A percentile compares a stretch with the other conserved stretches of the same genome.
phyloP scores from a whole-genome alignment of 805 yeast species.

The Saccharomycopsis amapae region DNA sequence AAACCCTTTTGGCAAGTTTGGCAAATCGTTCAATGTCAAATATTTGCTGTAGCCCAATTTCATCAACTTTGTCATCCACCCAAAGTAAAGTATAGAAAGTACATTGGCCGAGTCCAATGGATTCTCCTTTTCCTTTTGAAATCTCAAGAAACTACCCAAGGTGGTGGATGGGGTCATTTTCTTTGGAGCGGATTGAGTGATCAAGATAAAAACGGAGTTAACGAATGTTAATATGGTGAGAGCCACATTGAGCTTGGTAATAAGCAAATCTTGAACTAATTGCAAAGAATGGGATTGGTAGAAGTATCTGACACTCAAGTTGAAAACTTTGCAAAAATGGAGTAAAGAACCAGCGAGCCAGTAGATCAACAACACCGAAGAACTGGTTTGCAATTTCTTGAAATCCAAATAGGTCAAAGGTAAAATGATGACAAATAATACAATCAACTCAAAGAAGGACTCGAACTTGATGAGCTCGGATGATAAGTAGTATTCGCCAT shows the following conservation, averaged over 20 bases:
- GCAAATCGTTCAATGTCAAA: conserved; percentile 58
- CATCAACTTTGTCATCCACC: conserved; percentile 89
- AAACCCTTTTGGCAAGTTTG: conserved; percentile 64
- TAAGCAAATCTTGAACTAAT: conserved; percentile 11
- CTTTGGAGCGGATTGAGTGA: conserved; percentile 34
- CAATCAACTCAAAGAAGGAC: conserved; percentile 33
- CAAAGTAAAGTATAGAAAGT: conserved; percentile 69
- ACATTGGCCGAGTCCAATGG: conserved; percentile 59
- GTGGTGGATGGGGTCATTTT: conserved; percentile 32
- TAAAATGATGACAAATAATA: conserved; percentile 42
- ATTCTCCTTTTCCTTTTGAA: conserved; percentile 27
- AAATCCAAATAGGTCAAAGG: conserved; percentile 66
- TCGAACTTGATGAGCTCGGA: conserved; percentile 27
- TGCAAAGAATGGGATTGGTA: conserved; percentile 27
- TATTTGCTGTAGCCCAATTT: conserved; percentile 61
- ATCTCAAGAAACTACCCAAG: conserved; percentile 33
- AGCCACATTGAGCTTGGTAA: conserved; percentile 25
- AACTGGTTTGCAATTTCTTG: conserved; percentile 56
- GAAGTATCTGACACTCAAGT: conserved; percentile 31
- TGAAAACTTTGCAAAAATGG: conserved; percentile 38
- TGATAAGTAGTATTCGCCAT: conserved; percentile 23
- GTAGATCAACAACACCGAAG: conserved; percentile 60
- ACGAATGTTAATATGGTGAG: conserved; percentile 30
- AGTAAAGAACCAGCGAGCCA: conserved; percentile 59
- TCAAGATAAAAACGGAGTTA: conserved; percentile 28